These are phyloP conservation scores for Leucosporidium scottii DNA, from an alignment of 768 basidiomycete genomes.

Conservation along the genomic window DNA sequence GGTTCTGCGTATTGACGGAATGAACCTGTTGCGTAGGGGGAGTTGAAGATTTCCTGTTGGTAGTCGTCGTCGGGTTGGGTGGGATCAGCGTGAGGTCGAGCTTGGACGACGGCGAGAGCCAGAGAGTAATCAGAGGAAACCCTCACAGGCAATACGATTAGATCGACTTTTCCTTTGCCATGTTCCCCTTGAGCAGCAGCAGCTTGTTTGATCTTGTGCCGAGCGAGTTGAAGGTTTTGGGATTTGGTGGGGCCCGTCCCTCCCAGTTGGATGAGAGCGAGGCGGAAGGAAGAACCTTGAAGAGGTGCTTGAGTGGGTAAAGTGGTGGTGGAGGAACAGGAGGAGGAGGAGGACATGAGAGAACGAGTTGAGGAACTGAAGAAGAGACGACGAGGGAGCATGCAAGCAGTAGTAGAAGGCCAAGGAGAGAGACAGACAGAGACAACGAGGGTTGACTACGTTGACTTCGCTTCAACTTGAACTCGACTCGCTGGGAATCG, in stretches of 20 bases:
- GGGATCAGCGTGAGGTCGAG: too few species aligned
- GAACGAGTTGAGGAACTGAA: not conserved
- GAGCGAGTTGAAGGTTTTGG: constrained; percentile 73
- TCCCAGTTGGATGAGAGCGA: constrained; percentile 77
- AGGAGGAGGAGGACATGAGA: not conserved
- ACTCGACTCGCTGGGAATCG: too few species aligned
- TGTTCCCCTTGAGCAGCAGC: constrained; percentile 57
- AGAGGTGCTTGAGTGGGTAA: constrained; percentile 9
- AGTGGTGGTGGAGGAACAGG: too few species aligned
- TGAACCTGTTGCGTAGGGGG: constrained; percentile 41
- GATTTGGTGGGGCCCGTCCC: constrained; percentile 62
- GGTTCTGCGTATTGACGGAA: constrained; percentile 38
- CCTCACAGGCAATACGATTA: constrained; percentile 87
- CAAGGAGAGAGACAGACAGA: too few species aligned
- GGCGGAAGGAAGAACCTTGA: constrained; percentile 54
- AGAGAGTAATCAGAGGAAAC: too few species aligned
- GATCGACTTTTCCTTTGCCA: constrained; percentile 54
- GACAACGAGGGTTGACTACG: too few species aligned
- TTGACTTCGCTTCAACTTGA: too few species aligned
- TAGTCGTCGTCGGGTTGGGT: not conserved
- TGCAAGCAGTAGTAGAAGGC: too few species aligned
- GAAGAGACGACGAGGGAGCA: not conserved
- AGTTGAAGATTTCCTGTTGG: constrained; percentile 46
- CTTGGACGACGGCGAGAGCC: too few species aligned
- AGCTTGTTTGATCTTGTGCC: constrained; percentile 51